Evolutionary conservation across 805 yeast genomes (phyloP), one percentile per base, ranked within the genome.

Genomic region (Candida adriatica): DNA sequence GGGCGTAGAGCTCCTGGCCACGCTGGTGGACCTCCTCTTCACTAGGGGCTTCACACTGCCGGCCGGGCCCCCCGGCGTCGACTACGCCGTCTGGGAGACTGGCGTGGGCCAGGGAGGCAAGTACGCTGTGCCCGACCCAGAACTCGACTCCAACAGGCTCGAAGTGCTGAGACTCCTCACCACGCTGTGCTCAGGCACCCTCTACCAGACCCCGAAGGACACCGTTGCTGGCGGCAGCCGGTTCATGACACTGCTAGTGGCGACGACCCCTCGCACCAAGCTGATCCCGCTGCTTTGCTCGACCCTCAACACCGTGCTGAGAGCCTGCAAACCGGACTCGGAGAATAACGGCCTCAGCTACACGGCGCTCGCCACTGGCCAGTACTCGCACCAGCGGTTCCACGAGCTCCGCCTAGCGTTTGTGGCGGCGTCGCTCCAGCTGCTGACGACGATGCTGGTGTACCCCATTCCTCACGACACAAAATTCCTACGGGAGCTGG

Each of bases 71-170:
- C 54, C 55, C 15, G 55, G 58, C 6, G 42, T 52, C 4, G 66
- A 66, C 16, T 58, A 56, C 30, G 41, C 61, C 6, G 62, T 80
- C 2, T 87, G 96, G 95, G 94, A 83, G 45, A 74, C 81, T 4
- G 96, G 95, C 6, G 66, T 87, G 19, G 88, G 85, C 3, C 31
- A 42, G 10, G 45, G 39, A 34, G 59, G 56, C 34, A 29, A 35
- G 33, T 60, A 45, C 43, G 38, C 43, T 22, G 46, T 33, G 21
- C 72, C 61, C 27, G 57, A 49, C 13, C 57, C 69, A 1, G 58
- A 61, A 15, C 48, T 73, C 24, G 88, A 82, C 43, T 51, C 74
- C 16, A 75, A 82, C 49, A 68, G 94, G 45, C 57, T 77, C 5
- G 94, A 83, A 47, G 59, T 83, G 2, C 44, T 90, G 23, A 61